Evolutionary conservation across 2,329 filamentous ascomycete species (phyloP), one percentile per base, ranked within the genome.

Genomic region (Triangularia setosa): DNA sequence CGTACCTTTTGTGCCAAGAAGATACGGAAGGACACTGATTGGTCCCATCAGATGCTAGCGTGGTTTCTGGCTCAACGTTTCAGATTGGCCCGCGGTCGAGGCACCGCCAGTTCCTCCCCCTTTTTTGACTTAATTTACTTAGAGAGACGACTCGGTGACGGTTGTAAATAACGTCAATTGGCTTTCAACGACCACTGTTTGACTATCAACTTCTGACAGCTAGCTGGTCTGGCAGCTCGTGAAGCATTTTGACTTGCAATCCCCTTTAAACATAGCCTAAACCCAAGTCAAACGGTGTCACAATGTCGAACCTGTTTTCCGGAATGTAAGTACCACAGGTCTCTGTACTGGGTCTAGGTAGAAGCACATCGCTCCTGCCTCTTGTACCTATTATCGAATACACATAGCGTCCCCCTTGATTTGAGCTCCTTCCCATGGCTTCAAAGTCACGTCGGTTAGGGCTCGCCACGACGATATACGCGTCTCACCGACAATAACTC

Each of bases 231-330:
- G 40, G 40, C 40, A 48, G 40, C 40, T 48, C 40, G 21, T 18
- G 40, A 48, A 48, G 6, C 40, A 48, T 8, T 8, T 48, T 48
- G n/a, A 21, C 40, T 48, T 48, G 4, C 40, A 48, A 21, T 23
- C 9, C 1, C 40, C n/a, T 6, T 9, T 21, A 48, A 48, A 48
- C n/a, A 18, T 14, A 48, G 54, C 24, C 58, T 56, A 21, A 21
- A 57, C 14, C 30, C 48, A 44, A n/a, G 54, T 53, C 40, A 52
- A 23, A 18, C 40, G 57, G 57, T 25, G 30, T 44, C 62, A 67
- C 60, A 55, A 74, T 74, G 72, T 71, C 72, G 27, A 73, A 73
- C 69, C 67, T 74, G 18, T 72, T 74, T 67, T 74, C 72, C 40
- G 72, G 72, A 67, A 70, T 73, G 72, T 73, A 64, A 73, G 72